phyloP scores from a whole-genome alignment of 768 basidiomycete species.

The Russula abietina region DNA sequence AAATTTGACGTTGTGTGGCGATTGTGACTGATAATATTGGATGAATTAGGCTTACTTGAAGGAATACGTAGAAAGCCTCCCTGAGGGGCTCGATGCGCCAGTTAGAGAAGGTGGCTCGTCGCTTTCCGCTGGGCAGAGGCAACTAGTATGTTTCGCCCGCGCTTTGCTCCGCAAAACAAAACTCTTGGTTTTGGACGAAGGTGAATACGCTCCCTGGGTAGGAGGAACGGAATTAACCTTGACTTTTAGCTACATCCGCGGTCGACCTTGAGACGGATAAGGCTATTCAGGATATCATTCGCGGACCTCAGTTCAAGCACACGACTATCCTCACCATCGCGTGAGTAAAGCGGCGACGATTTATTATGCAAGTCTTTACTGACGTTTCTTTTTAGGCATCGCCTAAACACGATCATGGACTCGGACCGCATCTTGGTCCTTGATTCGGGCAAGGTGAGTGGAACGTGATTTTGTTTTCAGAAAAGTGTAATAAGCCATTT shows the following conservation, averaged over 20 bases:
- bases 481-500: conserved; percentile 3
- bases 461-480: background rate
- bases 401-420: conserved; percentile 78
- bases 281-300: conserved; percentile 83
- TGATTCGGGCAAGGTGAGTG: conserved; percentile 60
- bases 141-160: conserved; percentile 83
- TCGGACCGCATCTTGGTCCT: conserved; percentile 80
- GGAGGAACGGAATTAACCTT: conserved; percentile 10
- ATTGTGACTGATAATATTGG: background rate
- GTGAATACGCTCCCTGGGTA: conserved; percentile 31
- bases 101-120: conserved; percentile 78
- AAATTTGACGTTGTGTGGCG: conserved; percentile 26
- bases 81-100: conserved; percentile 63
- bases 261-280: conserved; percentile 88
- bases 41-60: conserved; percentile 53
- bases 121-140: conserved; percentile 78
- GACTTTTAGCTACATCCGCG: conserved; percentile 65
- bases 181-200: conserved; percentile 92
- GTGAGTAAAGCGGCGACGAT: conserved; percentile 39
- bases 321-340: conserved; percentile 86
- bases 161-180: conserved; percentile 80
- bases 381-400: conserved; percentile 43
- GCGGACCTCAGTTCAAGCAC: conserved; percentile 66
- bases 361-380: background rate
- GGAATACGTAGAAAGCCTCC: conserved; percentile 57